Evolutionary conservation across 176 grass and related monocot species (phyloP), one percentile per base, ranked within the genome.

Genomic region (Musa schizocarpa): DNA sequence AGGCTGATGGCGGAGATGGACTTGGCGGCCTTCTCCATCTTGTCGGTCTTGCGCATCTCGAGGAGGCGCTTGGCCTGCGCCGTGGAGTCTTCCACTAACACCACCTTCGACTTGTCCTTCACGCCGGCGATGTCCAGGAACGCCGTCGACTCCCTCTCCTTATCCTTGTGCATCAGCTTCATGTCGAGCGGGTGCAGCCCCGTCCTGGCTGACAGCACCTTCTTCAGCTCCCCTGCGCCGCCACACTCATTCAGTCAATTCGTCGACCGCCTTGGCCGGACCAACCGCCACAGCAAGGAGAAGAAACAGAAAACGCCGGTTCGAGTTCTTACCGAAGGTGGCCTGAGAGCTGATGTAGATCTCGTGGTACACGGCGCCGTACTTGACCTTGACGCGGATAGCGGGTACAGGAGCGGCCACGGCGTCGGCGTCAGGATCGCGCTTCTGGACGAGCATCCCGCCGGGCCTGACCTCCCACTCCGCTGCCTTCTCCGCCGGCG

Each of bases 381-480:
- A 83, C 81, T 83, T 96, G 6, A 86, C 89, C 87, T 96, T 96
- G 51, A 92, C 79, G 3, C 90, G 85, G 83, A 92, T 96, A 74
- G 93, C 88, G 1, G 87, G 93, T 21, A 92, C 93, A 2, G 86
- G 86, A 63, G 72, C 84, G 17, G 81, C 82, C 22, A 70, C 81
- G 1, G 80, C 80, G 25, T 73, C 50, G 66, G 24, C 75, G 73
- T 77, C 57, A 13, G 72, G 77, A 12, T 81, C 73, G 67, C 87
- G 50, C 83, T 87, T 92, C 87, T 96, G 93, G 81, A 96, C 93
- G 43, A 96, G 83, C 93, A 96, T 92, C 24, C 93, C 93, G 3
- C 93, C 81, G 1, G 93, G 93, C 20, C 93, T 81, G 19, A 96
- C 90, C 85, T 96, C 93, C 93, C 87, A 96, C 73, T 90, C 87